These are phyloP conservation scores for Sordariomycetes sp. DNA, from an alignment of 2,329 filamentous ascomycete species.

Conservation along the genomic window DNA sequence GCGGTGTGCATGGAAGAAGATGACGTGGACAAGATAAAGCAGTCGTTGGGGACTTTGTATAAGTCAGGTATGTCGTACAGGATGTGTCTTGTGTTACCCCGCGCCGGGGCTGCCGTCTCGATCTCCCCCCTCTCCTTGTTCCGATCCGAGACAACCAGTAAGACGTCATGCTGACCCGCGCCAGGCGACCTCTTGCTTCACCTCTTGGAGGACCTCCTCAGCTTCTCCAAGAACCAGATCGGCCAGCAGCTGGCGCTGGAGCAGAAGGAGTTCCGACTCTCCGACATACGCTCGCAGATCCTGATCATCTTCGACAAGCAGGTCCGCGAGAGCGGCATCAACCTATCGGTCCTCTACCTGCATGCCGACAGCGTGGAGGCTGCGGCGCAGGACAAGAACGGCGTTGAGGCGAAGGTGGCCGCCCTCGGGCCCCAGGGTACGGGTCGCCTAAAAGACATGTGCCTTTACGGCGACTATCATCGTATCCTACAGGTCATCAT, in stretches of 20 bases:
- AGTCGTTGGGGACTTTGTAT: conserved; percentile 79
- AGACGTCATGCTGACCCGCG: not conserved
- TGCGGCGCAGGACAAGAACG: not conserved
- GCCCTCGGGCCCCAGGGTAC: conserved; percentile 54
- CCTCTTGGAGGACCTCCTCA: conserved; percentile 78
- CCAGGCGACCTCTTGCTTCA: conserved; percentile 66
- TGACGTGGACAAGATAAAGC: conserved; percentile 65
- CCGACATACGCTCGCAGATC: conserved; percentile 76
- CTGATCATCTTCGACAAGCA: conserved; percentile 85
- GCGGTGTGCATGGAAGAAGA: conserved; percentile 89
- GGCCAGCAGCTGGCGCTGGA: conserved; percentile 74
- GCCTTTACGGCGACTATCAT: conserved; percentile 86
- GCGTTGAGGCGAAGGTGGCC: conserved; percentile 27
- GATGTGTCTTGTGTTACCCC: conserved; percentile 13
- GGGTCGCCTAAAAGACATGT: conserved; percentile 71
- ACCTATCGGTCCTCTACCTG: conserved; percentile 57
- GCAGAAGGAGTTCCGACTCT: conserved; percentile 73
- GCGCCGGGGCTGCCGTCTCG: not conserved
- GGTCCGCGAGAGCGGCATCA: conserved; percentile 67
- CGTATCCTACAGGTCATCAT: conserved; percentile 88
- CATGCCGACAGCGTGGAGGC: not conserved
- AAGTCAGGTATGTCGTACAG: conserved; percentile 47
- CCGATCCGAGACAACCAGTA: not conserved
- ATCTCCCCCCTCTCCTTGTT: not conserved
- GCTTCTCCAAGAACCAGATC: conserved; percentile 92